Base-by-base conservation (phyloP, 2,329 filamentous ascomycete species). In the Dryadomyces sulphureus region DNA sequence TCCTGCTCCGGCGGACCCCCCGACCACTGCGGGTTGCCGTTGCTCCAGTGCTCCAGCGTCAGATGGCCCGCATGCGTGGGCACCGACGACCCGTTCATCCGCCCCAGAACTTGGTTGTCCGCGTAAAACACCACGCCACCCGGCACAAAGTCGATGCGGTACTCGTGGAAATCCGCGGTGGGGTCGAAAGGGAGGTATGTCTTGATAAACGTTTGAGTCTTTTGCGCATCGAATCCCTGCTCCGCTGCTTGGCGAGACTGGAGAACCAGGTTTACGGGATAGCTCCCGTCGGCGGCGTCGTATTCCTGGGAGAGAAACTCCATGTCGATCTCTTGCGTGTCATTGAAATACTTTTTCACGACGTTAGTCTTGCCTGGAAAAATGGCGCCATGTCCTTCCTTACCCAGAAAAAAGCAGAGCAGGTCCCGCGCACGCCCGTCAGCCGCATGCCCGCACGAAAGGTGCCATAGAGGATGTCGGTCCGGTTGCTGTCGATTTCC, bases 371-470 rank as follows among this genome's bases (percentile, higher is more conserved):
- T n/a, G n/a, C n/a, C n/a, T n/a, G n/a, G n/a, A n/a, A n/a, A n/a
- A n/a, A n/a, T n/a, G n/a, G n/a, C n/a, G n/a, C n/a, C n/a, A n/a
- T n/a, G n/a, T n/a, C n/a, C n/a, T n/a, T 22, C 41, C 27, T 14
- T 30, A 84, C 79, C 77, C 82, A 90, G 62, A 88, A 89, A 63
- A 89, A 88, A 7, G 83, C 83, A 25, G 75, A 78, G 58, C 84
- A 89, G 1, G 84, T 89, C 22, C 83, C 83, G 1, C 67, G 62
- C 7, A 73, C 63, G 35, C 62, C 62, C 0, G 78, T 76, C 47
- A 81, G 60, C 60, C 77, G 81, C 66, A 87, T 79, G 32, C 72
- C 73, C 3, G 77, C 74, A 17, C 83, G 67, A 54, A 81, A 89
- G 21, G 73, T 81, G 2, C 84, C 84, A 56, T 77, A 83, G n/a